Base-by-base conservation (phyloP, 73 alveolate genomes). In the Stentor coeruleus region DNA sequence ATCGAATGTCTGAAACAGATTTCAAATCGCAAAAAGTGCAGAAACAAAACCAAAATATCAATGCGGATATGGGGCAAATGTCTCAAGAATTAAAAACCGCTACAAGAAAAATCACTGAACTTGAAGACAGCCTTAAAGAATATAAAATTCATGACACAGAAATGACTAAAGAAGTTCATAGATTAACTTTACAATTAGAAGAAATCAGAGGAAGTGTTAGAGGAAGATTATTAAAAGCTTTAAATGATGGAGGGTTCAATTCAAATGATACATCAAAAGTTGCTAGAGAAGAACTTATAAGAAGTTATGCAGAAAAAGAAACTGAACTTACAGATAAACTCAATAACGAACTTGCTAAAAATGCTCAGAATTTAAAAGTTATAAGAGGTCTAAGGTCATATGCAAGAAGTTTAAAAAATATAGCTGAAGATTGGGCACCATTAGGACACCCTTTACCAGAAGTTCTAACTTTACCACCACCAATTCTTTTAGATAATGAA, bases 341-440 rank as follows among this genome's bases (percentile, higher is more conserved):
- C 26, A 98, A 96, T 77, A 94, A 91, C 58, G 97, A 95, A 86
- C 93, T 90, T 33, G 97, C 95, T 81, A 84, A 91, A 39, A 33
- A 20, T 66, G 39, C 42, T 66, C 79, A 66, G 37, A 66, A 33
- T 31, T 20, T 66, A 20, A 66, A 66, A 66, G 39, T 66, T 20
- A 31, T 66, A 85, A 90, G 91, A 90, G 93, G 95, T 49, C 75
- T 94, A 31, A 96, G 95, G 91, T 84, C 93, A 86, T 96, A 96
- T 89, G 98, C 99, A 2, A 89, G 99, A 73, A 85, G 96, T 77
- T 92, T 97, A 59, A 95, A 95, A 85, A 93, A 95, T 86, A 88
- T 93, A 30, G 98, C 98, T 38, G 98, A 95, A 77, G 99, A 97
- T 84, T 95, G 96, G 97, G 97, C 97, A 41, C 99, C 99, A 3